These are phyloP conservation scores for Trichoderma citrinoviride DNA, from an alignment of 2,329 filamentous ascomycete genomes.

Conservation along the genomic window DNA sequence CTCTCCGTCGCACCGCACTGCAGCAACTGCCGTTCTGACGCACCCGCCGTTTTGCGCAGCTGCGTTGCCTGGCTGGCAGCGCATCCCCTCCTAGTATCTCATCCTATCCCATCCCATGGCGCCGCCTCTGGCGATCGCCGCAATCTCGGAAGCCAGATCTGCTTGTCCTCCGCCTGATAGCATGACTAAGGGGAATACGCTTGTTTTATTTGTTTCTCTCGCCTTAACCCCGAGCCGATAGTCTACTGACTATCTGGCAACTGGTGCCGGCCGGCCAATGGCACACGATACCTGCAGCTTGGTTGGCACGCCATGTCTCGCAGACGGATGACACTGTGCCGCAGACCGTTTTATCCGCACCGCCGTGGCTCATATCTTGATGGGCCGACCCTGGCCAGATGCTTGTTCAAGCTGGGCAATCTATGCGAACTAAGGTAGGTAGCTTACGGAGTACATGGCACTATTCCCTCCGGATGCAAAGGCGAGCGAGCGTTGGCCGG, in stretches of 20 bases:
- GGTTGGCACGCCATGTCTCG: constrained; percentile 13
- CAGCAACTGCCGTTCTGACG: background rate
- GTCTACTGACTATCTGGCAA: background rate
- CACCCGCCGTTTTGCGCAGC: background rate
- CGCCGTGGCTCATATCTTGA: background rate
- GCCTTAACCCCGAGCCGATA: background rate
- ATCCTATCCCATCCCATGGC: background rate
- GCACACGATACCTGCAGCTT: constrained; percentile 8
- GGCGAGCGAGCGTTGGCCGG: background rate
- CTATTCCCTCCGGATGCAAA: background rate
- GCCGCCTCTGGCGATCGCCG: background rate
- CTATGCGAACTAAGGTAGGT: constrained; percentile 6
- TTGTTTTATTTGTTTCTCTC: background rate
- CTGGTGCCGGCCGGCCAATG: background rate
- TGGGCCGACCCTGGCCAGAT: background rate
- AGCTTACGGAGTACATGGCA: constrained; percentile 1
- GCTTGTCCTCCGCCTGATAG: background rate
- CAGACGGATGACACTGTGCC: constrained; percentile 10
- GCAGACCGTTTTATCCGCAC: constrained; percentile 11
- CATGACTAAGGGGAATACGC: background rate
- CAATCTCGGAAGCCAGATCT: background rate
- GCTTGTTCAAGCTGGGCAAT: background rate
- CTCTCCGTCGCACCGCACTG: background rate
- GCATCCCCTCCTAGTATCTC: too few relatives aligned
- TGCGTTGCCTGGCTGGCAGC: background rate